Conservation (phyloP, 106 monocot species). For the Ottelia alismoides region DNA sequence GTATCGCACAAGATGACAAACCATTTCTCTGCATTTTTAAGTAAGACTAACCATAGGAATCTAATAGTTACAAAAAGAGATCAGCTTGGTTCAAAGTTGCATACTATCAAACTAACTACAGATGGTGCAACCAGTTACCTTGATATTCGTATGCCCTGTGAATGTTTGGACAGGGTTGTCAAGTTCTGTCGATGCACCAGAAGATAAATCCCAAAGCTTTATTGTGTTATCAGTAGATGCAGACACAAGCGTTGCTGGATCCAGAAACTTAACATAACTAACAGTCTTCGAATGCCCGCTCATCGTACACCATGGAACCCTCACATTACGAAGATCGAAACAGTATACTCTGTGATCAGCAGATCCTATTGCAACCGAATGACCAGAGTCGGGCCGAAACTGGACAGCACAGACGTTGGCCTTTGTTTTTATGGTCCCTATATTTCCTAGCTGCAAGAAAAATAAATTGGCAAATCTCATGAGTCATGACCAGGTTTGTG, state of each 20-base stretch:
- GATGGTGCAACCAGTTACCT: too few species aligned
- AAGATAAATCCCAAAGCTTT: conserved; percentile 82
- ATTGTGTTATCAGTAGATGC: conserved; percentile 85
- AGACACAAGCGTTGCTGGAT: conserved; percentile 65
- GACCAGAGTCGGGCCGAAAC: conserved; percentile 69
- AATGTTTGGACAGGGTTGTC: conserved; percentile 68
- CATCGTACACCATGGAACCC: conserved; percentile 49
- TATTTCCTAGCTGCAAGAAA: conserved; percentile 59
- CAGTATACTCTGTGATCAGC: conserved; percentile 90
- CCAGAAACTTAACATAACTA: conserved; percentile 84
- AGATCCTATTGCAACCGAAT: conserved; percentile 67
- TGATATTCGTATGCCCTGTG: conserved; percentile 81
- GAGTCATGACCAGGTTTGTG: too few species aligned
- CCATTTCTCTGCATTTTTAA: too few species aligned
- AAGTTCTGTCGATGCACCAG: conserved; percentile 23
- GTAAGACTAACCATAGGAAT: too few species aligned
- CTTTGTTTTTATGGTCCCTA: conserved; percentile 75
- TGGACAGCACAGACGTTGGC: conserved; percentile 96
- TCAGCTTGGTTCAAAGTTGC: too few species aligned
- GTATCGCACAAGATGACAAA: too few species aligned
- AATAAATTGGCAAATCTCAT: not conserved
- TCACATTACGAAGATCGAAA: conserved; percentile 67
- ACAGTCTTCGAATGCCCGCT: conserved; percentile 75
- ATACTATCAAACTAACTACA: too few species aligned
- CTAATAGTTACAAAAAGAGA: too few species aligned